Evolutionary conservation across 495 filamentous ascomycete species (phyloP).

Genomic region (Xanthoparmelia taractica): DNA sequence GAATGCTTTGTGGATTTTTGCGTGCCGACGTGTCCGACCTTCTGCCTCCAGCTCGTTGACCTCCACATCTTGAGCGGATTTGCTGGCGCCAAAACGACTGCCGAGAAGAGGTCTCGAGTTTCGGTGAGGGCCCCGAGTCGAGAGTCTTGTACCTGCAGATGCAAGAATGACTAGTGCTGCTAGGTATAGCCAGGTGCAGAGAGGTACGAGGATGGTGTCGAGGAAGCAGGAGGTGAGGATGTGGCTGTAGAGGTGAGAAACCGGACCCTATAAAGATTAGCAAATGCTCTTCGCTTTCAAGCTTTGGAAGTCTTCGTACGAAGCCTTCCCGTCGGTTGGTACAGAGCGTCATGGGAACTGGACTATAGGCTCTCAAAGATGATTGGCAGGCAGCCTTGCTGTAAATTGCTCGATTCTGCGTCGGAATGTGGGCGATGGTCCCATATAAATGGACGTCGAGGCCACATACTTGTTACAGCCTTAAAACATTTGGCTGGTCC

Average conservation of each 20-base stretch:
- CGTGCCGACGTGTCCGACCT: not conserved
- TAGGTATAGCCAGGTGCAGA: slow-evolving; percentile 30
- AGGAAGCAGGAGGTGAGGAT: slow-evolving; percentile 34
- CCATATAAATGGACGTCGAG: too few species aligned
- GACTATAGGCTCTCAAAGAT: not conserved
- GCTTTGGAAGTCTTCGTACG: slow-evolving; percentile 19
- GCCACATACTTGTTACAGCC: too few species aligned
- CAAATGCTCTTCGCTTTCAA: not conserved
- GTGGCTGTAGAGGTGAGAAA: slow-evolving; percentile 31
- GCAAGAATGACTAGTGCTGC: slow-evolving; percentile 1
- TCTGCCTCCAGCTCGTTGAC: not conserved
- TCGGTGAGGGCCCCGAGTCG: not conserved
- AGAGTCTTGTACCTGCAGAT: not conserved
- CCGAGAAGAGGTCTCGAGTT: slow-evolving; percentile 1
- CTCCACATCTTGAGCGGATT: slow-evolving; percentile 8
- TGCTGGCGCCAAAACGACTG: slow-evolving; percentile 4
- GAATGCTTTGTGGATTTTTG: slow-evolving; percentile 15
- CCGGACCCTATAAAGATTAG: slow-evolving; percentile 27
- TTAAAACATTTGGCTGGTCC: too few species aligned
- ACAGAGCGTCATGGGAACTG: slow-evolving; percentile 26
- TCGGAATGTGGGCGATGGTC: too few species aligned
- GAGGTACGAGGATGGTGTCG: slow-evolving; percentile 33
- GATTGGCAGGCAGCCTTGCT: too few species aligned
- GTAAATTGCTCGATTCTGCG: too few species aligned
- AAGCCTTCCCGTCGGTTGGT: slow-evolving; percentile 33